These are phyloP conservation scores for Agarophyton chilense DNA, from an alignment of 23 red algal genomes.

Conservation along the genomic window DNA sequence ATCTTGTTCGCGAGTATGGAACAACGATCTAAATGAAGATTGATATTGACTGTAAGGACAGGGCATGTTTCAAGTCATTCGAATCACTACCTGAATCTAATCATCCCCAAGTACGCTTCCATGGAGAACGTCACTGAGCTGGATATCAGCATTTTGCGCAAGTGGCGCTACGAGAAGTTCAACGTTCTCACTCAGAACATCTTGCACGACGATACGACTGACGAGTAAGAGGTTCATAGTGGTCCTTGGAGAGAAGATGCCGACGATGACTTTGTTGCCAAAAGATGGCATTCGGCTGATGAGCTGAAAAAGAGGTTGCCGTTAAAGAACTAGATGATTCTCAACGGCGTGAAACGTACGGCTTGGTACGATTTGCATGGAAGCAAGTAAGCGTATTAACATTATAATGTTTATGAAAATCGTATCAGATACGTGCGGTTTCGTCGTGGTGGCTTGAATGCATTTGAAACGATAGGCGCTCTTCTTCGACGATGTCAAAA, in stretches of 20 bases:
- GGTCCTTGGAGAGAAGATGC: slow-evolving; percentile 68
- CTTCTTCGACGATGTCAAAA: too few species aligned
- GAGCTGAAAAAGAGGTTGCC: slow-evolving; percentile 41
- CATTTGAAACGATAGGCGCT: too few species aligned
- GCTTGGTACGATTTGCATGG: slow-evolving; percentile 70
- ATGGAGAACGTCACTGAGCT: slow-evolving; percentile 48
- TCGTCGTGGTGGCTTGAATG: background rate
- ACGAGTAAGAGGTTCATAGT: slow-evolving; percentile 7
- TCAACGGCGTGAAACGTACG: background rate
- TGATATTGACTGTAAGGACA: slow-evolving; percentile 52
- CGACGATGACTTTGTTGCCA: slow-evolving; percentile 19
- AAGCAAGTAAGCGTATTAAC: slow-evolving; percentile 9
- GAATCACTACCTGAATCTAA: slow-evolving; percentile 5
- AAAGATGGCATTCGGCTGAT: slow-evolving; percentile 35
- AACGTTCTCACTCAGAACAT: slow-evolving; percentile 44
- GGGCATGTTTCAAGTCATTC: slow-evolving; percentile 40
- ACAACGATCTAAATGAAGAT: slow-evolving; percentile 48
- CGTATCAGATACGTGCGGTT: background rate
- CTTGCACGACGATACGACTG: background rate
- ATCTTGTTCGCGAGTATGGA: slow-evolving; percentile 48
- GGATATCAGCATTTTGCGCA: slow-evolving; percentile 25
- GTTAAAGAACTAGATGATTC: slow-evolving; percentile 4
- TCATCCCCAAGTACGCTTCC: slow-evolving; percentile 41
- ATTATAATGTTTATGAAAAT: too few species aligned
- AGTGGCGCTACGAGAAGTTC: slow-evolving; percentile 25